Evolutionary conservation across 495 filamentous ascomycete species (phyloP).

Genomic region (Podospora fimiseda): DNA sequence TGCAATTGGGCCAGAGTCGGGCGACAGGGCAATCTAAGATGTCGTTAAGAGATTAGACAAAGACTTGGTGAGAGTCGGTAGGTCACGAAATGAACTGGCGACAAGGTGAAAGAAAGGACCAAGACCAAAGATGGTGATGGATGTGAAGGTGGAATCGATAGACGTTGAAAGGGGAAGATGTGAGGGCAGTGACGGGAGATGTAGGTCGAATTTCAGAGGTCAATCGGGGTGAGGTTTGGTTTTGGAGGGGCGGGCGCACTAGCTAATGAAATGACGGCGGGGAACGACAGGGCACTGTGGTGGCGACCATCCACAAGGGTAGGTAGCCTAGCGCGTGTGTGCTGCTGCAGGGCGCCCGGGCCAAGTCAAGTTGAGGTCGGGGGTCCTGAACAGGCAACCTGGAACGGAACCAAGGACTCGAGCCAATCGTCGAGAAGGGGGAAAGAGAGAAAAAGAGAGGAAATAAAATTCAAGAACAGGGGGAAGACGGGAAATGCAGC

Average conservation of each 20-base stretch:
- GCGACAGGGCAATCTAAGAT: not conserved
- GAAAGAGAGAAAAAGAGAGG: not conserved
- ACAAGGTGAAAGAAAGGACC: slow-evolving; percentile 3
- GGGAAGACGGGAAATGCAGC: slow-evolving; percentile 1
- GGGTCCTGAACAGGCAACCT: slow-evolving; percentile 13
- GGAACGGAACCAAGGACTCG: slow-evolving; percentile 25
- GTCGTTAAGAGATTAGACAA: not conserved
- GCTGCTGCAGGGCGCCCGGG: slow-evolving; percentile 24
- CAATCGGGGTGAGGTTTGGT: slow-evolving; percentile 25
- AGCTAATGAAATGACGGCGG: slow-evolving; percentile 34
- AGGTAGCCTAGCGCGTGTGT: slow-evolving; percentile 20
- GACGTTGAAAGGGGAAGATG: slow-evolving; percentile 7
- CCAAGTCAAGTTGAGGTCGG: slow-evolving; percentile 30
- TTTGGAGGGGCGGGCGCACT: slow-evolving; percentile 33
- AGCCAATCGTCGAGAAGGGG: not conserved
- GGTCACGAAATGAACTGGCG: slow-evolving; percentile 10
- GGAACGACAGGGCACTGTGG: slow-evolving; percentile 31
- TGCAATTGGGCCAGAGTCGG: not conserved
- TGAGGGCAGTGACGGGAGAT: slow-evolving; percentile 4
- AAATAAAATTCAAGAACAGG: not conserved
- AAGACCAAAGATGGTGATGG: slow-evolving; percentile 1
- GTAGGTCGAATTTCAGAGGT: slow-evolving; percentile 19
- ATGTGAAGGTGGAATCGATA: slow-evolving; percentile 8
- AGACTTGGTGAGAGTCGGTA: not conserved
- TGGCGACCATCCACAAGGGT: slow-evolving; percentile 30